Evolutionary conservation across 2,329 filamentous ascomycete species (phyloP).

Genomic region (Aspergillus sp.): DNA sequence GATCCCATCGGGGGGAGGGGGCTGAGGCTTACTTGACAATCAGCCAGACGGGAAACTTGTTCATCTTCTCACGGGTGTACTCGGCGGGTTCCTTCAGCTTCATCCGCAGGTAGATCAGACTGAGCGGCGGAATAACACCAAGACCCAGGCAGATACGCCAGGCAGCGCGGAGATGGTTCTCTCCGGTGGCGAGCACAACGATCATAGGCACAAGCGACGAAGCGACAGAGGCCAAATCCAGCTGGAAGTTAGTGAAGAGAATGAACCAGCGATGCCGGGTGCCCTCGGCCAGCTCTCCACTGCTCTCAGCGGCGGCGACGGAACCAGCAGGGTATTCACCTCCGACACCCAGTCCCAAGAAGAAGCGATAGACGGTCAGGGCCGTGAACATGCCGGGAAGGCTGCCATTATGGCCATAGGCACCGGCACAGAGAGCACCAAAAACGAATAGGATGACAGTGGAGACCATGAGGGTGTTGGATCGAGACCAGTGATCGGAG

Average conservation of each 20-base stretch:
- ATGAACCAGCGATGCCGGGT: slow-evolving; percentile 87
- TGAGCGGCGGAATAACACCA: slow-evolving; percentile 73
- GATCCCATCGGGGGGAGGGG: fast-evolving
- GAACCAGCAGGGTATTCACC: slow-evolving; percentile 63
- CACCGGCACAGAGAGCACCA: slow-evolving; percentile 73
- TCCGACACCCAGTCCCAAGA: slow-evolving; percentile 74
- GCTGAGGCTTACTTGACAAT: slow-evolving; percentile 37
- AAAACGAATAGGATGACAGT: slow-evolving; percentile 84
- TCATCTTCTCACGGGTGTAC: slow-evolving; percentile 70
- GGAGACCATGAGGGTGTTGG: slow-evolving; percentile 75
- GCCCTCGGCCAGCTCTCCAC: slow-evolving; percentile 77
- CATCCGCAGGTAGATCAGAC: slow-evolving; percentile 69
- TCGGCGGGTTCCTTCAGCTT: slow-evolving; percentile 77
- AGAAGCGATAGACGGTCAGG: slow-evolving; percentile 80
- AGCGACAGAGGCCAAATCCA: slow-evolving; percentile 80
- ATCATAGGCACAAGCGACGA: slow-evolving; percentile 75
- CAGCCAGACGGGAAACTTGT: slow-evolving; percentile 54
- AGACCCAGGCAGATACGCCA: slow-evolving; percentile 82
- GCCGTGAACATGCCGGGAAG: slow-evolving; percentile 72
- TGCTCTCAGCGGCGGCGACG: slow-evolving; percentile 80
- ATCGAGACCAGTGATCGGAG: slow-evolving; percentile 80
- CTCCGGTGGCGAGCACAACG: slow-evolving; percentile 59
- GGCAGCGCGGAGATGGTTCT: slow-evolving; percentile 68
- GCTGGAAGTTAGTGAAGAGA: slow-evolving; percentile 84
- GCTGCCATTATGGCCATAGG: slow-evolving; percentile 73